Conservation (phyloP, 2,329 filamentous ascomycete species). For the Periconia digitata region DNA sequence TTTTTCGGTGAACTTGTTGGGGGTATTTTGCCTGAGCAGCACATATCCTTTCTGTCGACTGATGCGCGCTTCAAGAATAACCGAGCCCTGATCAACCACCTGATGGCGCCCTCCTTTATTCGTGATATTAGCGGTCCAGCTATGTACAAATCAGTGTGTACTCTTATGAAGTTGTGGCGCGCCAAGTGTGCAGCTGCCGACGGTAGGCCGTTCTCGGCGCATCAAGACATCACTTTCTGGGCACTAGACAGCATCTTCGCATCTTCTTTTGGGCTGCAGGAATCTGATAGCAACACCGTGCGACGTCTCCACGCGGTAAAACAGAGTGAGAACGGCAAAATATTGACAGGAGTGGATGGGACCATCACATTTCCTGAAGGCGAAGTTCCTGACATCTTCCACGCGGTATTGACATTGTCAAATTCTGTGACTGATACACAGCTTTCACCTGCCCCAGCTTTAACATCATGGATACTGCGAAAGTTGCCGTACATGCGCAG, state of each 20-base stretch:
- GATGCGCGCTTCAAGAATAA: slow-evolving; percentile 36
- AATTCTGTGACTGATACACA: slow-evolving; percentile 6
- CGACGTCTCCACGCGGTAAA: not conserved
- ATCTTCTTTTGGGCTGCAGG: slow-evolving; percentile 2
- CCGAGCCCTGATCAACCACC: slow-evolving; percentile 39
- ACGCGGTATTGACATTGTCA: slow-evolving; percentile 4
- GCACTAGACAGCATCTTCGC: slow-evolving; percentile 12
- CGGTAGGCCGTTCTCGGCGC: slow-evolving; percentile 33
- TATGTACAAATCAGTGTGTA: slow-evolving; percentile 3
- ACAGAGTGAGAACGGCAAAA: not conserved
- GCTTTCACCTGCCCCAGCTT: slow-evolving; percentile 3
- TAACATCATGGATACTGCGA: slow-evolving; percentile 7
- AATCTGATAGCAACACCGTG: not conserved
- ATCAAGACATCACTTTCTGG: slow-evolving; percentile 26
- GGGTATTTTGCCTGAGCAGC: slow-evolving; percentile 37
- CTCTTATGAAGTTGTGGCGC: slow-evolving; percentile 28
- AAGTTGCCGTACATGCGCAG: slow-evolving; percentile 7
- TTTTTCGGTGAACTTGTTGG: slow-evolving; percentile 27
- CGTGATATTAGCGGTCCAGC: slow-evolving; percentile 22
- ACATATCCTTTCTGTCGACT: slow-evolving; percentile 31
- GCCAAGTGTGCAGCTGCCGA: slow-evolving; percentile 30
- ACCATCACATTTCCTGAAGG: slow-evolving; percentile 2
- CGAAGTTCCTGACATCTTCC: slow-evolving; percentile 2
- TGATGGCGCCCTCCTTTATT: slow-evolving; percentile 43
- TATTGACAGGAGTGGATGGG: not conserved